These are phyloP conservation scores for Rhizopogon vinicolor DNA, from an alignment of 768 basidiomycete genomes.

Conservation along the genomic window DNA sequence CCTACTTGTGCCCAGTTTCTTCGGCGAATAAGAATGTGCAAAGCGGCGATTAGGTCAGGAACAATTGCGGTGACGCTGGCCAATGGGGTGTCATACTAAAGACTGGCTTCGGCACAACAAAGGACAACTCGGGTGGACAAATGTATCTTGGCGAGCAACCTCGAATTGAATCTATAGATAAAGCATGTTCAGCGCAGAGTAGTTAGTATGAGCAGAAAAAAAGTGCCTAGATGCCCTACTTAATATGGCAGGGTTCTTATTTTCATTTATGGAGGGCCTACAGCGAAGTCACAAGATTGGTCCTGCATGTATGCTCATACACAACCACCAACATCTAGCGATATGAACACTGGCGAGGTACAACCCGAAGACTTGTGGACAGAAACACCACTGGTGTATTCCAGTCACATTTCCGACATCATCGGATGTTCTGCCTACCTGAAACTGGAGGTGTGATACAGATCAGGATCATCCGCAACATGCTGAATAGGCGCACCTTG, in stretches of 20 bases:
- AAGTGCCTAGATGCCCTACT: background rate
- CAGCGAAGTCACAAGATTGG: background rate
- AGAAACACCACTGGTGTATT: slow-evolving; percentile 64
- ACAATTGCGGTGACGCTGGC: no score
- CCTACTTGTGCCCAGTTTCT: no score
- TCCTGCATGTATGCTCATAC: background rate
- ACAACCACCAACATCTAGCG: background rate
- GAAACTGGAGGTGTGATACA: slow-evolving; percentile 59
- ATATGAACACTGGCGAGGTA: slow-evolving; percentile 2
- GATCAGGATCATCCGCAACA: background rate
- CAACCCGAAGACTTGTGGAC: slow-evolving; percentile 38
- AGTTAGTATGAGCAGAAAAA: no score
- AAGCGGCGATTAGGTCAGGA: no score
- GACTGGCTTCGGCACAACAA: no score
- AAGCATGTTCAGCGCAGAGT: no score
- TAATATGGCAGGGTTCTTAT: background rate
- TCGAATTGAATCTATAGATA: background rate
- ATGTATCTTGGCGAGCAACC: no score
- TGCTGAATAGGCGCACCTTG: background rate
- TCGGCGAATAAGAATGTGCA: no score
- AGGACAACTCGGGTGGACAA: no score
- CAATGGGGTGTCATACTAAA: no score
- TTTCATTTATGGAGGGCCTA: no score
- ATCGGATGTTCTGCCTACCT: slow-evolving; percentile 54
- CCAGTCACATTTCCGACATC: slow-evolving; percentile 49